Evolutionary conservation across 116 monocot genomes (phyloP).

Genomic region (Dioscorea cayenensis): DNA sequence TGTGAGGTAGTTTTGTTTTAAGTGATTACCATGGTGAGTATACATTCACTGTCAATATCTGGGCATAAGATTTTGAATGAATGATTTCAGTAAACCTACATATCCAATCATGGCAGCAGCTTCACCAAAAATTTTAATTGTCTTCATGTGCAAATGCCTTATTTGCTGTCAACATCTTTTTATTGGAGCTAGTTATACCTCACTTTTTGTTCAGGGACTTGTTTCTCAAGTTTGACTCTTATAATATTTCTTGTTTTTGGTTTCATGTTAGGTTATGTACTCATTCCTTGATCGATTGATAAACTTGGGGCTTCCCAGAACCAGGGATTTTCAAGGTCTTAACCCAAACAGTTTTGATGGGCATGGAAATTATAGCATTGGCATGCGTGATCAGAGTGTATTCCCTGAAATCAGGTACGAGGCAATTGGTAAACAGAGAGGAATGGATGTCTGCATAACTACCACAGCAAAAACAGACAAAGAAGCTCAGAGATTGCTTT

Average conservation of each 20-base stretch:
- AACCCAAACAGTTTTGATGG: conserved; percentile 93
- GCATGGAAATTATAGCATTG: conserved; percentile 85
- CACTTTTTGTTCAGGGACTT: neutral
- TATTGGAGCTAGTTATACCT: neutral
- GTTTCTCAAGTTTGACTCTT: neutral
- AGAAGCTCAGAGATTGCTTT: conserved; percentile 67
- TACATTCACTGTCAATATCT: too few species aligned
- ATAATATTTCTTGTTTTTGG: too few species aligned
- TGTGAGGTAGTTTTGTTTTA: too few species aligned
- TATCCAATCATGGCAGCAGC: too few species aligned
- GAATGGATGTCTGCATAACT: conserved; percentile 93
- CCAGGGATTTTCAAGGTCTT: conserved; percentile 86
- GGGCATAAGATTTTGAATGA: too few species aligned
- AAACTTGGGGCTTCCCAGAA: conserved; percentile 79
- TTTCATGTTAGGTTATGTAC: conserved; percentile 60
- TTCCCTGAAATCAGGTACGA: conserved; percentile 91
- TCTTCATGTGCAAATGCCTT: too few species aligned
- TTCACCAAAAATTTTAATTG: too few species aligned
- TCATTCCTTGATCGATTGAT: conserved; percentile 86
- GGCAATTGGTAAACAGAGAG: conserved; percentile 67
- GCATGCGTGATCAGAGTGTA: conserved; percentile 79
- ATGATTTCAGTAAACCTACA: too few species aligned
- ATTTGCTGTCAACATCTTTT: too few species aligned
- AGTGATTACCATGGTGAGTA: too few species aligned
- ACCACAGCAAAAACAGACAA: conserved; percentile 84